Evolutionary conservation across 2,329 filamentous ascomycete species (phyloP).

Genomic region (Colletotrichum lini): DNA sequence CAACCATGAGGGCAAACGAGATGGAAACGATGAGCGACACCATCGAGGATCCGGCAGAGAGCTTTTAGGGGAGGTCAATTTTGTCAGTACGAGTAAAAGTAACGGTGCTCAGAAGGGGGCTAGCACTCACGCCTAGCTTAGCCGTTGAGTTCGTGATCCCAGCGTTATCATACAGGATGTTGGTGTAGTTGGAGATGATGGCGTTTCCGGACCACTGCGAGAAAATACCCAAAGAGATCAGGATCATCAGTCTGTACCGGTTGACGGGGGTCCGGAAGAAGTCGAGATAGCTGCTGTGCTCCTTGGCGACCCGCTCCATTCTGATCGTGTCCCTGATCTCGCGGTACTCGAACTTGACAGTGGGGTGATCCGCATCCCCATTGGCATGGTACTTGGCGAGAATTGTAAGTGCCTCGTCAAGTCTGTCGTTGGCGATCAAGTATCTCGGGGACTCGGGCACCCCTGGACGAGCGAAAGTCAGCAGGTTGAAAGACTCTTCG

Average conservation of each 20-base stretch:
- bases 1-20: slow-evolving; percentile 63
- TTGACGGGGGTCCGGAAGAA: slow-evolving; percentile 75
- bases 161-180: slow-evolving; percentile 71
- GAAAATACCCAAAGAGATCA: slow-evolving; percentile 75
- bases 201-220: slow-evolving; percentile 79
- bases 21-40: slow-evolving; percentile 71
- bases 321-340: slow-evolving; percentile 66
- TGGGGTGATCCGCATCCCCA: slow-evolving; percentile 57
- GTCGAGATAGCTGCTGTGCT: slow-evolving; percentile 69
- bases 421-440: slow-evolving; percentile 46
- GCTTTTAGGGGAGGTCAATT: not conserved
- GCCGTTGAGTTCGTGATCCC: slow-evolving; percentile 70
- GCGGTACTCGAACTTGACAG: slow-evolving; percentile 63
- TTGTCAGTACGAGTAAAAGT: not conserved
- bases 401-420: slow-evolving; percentile 62
- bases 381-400: slow-evolving; percentile 65
- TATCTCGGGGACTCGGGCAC: slow-evolving; percentile 69
- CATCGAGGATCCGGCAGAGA: slow-evolving; percentile 68
- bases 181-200: slow-evolving; percentile 76
- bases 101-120: no score
- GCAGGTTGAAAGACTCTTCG: not conserved
- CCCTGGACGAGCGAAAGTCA: slow-evolving; percentile 33
- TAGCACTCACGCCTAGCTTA: slow-evolving; percentile 63
- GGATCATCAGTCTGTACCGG: slow-evolving; percentile 72
- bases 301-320: slow-evolving; percentile 59